phyloP scores from a whole-genome alignment of 2,329 filamentous ascomycete species.

The Colletotrichum chlorophyti region DNA sequence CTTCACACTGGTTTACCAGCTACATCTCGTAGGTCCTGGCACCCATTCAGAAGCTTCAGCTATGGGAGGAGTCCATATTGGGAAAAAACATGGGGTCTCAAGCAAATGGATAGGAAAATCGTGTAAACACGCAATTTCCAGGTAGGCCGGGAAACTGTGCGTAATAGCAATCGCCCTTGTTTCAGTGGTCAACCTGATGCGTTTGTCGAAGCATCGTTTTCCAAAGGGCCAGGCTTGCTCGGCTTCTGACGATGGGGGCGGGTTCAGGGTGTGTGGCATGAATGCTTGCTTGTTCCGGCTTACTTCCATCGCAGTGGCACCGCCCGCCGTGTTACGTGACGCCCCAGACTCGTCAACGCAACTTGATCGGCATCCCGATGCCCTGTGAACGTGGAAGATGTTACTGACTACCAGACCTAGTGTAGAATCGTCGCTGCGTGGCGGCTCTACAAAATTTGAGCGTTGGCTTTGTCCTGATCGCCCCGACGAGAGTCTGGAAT shows the following conservation, averaged over 20 bases:
- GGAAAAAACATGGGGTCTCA: neutral
- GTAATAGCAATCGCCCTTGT: neutral
- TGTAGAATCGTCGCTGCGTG: constrained; percentile 5
- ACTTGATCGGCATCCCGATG: constrained; percentile 14
- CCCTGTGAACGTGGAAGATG: neutral
- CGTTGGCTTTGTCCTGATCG: constrained; percentile 9
- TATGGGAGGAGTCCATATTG: neutral
- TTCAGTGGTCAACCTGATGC: neutral
- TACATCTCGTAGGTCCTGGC: neutral
- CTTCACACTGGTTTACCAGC: neutral
- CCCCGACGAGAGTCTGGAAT: constrained; percentile 1
- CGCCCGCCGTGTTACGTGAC: constrained; percentile 24
- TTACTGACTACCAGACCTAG: neutral
- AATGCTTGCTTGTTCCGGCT: constrained; percentile 12
- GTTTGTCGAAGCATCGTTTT: constrained; percentile 1
- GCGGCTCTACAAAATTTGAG: neutral
- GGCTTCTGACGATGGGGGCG: constrained; percentile 1
- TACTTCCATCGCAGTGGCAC: constrained; percentile 22
- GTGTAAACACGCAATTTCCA: neutral
- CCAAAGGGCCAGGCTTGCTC: too few relatives aligned
- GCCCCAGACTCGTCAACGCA: constrained; percentile 9
- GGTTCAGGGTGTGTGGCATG: neutral
- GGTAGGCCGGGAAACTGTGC: neutral
- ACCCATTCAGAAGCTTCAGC: neutral
- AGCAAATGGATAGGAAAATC: too few relatives aligned